A percentile compares a stretch with the other conserved stretches of the same genome.
phyloP scores from a whole-genome alignment of 2,329 filamentous ascomycete species.

The Aspergillus udagawae region DNA sequence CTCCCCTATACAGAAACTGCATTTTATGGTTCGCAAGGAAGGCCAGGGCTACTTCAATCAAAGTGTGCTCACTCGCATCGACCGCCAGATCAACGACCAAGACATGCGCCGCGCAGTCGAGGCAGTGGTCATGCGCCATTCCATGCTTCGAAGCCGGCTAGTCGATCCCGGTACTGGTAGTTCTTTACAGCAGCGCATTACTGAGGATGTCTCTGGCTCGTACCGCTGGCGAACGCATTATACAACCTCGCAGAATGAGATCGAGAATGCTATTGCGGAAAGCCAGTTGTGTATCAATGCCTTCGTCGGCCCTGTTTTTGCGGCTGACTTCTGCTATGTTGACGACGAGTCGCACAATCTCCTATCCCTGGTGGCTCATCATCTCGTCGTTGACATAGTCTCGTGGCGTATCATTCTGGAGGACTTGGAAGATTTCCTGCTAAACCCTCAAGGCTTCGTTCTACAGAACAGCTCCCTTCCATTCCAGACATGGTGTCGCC shows the following conservation, averaged over 20 bases:
- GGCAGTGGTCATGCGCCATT: constrained; percentile 30
- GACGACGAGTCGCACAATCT: constrained; percentile 26
- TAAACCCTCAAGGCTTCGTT: constrained; percentile 22
- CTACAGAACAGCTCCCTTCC: constrained; percentile 26
- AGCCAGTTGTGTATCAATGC: constrained; percentile 34
- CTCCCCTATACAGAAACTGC: constrained; percentile 37
- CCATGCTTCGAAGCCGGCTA: constrained; percentile 37
- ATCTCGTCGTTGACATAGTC: constrained; percentile 38
- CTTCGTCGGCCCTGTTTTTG: constrained; percentile 38
- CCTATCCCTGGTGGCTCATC: constrained; percentile 35
- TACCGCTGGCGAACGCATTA: constrained; percentile 24
- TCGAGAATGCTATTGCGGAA: constrained; percentile 22
- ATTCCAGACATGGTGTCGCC: constrained; percentile 35
- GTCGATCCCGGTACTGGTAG: constrained; percentile 13
- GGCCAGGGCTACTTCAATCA: constrained; percentile 38
- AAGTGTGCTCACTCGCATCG: constrained; percentile 32
- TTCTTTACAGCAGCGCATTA: constrained; percentile 27
- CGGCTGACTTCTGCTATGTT: constrained; percentile 40
- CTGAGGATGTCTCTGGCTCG: constrained; percentile 24
- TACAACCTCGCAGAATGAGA: constrained; percentile 13
- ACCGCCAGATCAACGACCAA: constrained; percentile 18
- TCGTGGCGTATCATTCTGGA: constrained; percentile 39
- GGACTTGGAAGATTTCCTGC: constrained; percentile 35
- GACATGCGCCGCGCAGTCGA: constrained; percentile 27
- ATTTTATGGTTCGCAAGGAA: constrained; percentile 32